Evolutionary conservation across 139 green algal species (phyloP).

Genomic region (Chlamydomonas sp.): DNA sequence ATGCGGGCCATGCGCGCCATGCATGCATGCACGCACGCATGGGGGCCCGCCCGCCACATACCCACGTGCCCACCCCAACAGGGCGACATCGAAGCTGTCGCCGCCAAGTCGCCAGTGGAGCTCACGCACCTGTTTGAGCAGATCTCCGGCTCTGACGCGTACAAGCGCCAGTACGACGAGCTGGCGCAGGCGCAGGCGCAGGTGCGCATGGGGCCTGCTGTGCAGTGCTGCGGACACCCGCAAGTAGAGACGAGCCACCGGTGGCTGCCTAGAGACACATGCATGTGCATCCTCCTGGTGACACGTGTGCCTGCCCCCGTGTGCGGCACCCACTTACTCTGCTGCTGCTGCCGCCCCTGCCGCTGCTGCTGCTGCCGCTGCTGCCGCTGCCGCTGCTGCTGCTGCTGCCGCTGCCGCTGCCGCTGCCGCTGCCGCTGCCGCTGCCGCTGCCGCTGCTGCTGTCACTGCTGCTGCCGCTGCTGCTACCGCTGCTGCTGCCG

Average conservation of each 20-base stretch:
- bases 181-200: slow-evolving; percentile 36
- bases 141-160: slow-evolving; percentile 44
- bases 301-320: not conserved
- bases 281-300: not conserved
- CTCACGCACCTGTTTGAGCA: slow-evolving; percentile 89
- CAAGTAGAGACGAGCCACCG: too few relatives aligned
- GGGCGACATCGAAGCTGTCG: slow-evolving; percentile 95
- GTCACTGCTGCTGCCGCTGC: too few relatives aligned
- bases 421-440: not conserved
- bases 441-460: too few relatives aligned
- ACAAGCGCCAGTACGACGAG: slow-evolving; percentile 61
- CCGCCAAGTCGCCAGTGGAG: slow-evolving; percentile 66
- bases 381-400: not conserved
- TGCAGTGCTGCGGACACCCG: not conserved
- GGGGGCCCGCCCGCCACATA: too few relatives aligned
- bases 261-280: slow-evolving; percentile 2
- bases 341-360: too few relatives aligned
- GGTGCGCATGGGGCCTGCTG: too few relatives aligned
- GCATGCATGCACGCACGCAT: too few relatives aligned
- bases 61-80: too few relatives aligned
- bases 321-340: not conserved
- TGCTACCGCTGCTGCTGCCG: too few relatives aligned
- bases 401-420: not conserved
- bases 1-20: too few relatives aligned
- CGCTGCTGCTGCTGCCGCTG: not conserved